These are phyloP conservation scores for Scutellaria minor DNA, from an alignment of 257 asterid species.

Conservation along the genomic window DNA sequence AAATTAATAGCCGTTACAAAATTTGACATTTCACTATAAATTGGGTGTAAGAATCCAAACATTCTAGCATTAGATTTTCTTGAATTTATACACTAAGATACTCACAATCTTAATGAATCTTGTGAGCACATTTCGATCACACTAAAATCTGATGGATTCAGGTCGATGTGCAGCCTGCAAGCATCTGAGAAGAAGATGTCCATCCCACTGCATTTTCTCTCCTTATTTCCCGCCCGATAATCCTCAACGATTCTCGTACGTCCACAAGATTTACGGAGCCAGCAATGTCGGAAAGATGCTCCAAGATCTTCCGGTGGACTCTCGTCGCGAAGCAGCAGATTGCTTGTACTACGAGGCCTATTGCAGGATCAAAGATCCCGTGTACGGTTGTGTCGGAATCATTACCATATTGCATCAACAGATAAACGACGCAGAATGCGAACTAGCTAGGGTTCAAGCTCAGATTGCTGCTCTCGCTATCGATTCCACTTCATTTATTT, in stretches of 20 bases:
- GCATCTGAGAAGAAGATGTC: constrained; percentile 68
- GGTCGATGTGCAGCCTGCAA: constrained; percentile 84
- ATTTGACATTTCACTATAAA: neutral
- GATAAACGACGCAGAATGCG: constrained; percentile 43
- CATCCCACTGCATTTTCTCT: constrained; percentile 69
- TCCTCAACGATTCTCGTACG: constrained; percentile 59
- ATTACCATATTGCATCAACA: constrained; percentile 52
- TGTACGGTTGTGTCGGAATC: constrained; percentile 66
- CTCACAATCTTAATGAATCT: neutral
- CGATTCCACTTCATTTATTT: neutral
- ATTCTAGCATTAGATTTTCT: constrained; percentile 25
- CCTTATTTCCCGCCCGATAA: constrained; percentile 73
- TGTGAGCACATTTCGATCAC: neutral
- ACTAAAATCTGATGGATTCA: constrained; percentile 38
- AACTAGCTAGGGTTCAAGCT: constrained; percentile 58
- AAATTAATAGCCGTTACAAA: constrained; percentile 3
- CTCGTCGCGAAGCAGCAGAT: constrained; percentile 59
- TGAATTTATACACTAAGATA: constrained; percentile 25
- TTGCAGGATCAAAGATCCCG: constrained; percentile 62
- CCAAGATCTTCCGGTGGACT: constrained; percentile 55
- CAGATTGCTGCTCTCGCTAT: constrained; percentile 38
- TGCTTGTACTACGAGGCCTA: constrained; percentile 63
- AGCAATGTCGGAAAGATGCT: constrained; percentile 69
- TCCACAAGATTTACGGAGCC: constrained; percentile 79
- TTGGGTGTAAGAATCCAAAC: neutral